A percentile compares a stretch with the other conserved stretches of the same genome.
Conservation (phyloP, 306 rosid species). For the Vigna reflexopilosa region DNA sequence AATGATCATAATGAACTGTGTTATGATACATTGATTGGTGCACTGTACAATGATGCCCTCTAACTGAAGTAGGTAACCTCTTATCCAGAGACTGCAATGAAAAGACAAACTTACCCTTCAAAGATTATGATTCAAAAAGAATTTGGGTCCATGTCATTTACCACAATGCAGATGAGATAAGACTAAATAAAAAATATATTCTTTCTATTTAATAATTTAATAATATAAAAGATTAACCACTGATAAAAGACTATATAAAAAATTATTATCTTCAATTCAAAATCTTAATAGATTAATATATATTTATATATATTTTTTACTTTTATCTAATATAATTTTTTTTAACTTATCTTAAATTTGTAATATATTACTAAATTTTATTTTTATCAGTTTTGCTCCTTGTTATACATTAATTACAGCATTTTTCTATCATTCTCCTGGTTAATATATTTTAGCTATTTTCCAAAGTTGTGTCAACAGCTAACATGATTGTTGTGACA, state of each 20-base stretch:
- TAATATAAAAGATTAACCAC: no score
- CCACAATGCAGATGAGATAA: neutral
- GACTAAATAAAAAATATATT: neutral
- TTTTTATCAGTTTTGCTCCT: no score
- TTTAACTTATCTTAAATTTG: no score
- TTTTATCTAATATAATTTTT: no score
- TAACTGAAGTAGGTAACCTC: neutral
- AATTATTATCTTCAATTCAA: no score
- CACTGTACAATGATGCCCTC: no score
- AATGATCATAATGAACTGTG: neutral
- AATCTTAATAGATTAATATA: no score
- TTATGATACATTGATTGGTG: neutral
- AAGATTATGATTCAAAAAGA: neutral
- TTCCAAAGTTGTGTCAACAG: neutral
- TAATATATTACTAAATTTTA: neutral
- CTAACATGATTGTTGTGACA: neutral
- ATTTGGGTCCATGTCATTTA: constrained; percentile 16
- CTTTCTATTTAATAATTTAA: neutral
- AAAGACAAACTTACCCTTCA: constrained; percentile 42
- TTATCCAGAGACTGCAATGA: neutral
- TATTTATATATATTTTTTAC: no score
- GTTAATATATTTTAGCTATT: neutral
- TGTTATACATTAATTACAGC: neutral
- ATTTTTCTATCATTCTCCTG: neutral
- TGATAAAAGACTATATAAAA: no score